phyloP scores from a whole-genome alignment of 2,329 filamentous ascomycete species.

The Aspergillus puulaauensis region DNA sequence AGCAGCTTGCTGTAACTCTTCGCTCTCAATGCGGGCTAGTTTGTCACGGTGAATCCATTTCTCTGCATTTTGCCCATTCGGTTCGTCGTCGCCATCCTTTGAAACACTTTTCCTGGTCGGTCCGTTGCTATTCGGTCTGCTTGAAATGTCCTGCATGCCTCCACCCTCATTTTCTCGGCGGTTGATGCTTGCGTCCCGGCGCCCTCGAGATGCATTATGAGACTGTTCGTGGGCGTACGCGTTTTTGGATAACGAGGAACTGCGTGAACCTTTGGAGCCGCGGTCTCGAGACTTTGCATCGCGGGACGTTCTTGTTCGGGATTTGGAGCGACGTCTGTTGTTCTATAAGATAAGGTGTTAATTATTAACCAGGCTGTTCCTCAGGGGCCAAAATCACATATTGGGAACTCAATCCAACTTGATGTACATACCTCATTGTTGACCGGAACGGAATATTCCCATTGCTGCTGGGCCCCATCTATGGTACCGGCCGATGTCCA shows the following conservation, averaged over 20 bases:
- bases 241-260: slow-evolving; percentile 37
- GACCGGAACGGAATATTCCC: slow-evolving; percentile 40
- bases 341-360: slow-evolving; percentile 20
- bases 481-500: slow-evolving; percentile 36
- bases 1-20: slow-evolving; percentile 50
- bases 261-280: slow-evolving; percentile 38
- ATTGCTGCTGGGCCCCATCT: slow-evolving; percentile 32
- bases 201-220: slow-evolving; percentile 32
- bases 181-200: slow-evolving; percentile 33
- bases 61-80: slow-evolving; percentile 31
- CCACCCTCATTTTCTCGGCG: slow-evolving; percentile 41
- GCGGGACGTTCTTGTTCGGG: slow-evolving; percentile 37
- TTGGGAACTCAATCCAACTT: neutral
- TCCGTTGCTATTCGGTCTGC: slow-evolving; percentile 20
- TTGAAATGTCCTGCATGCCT: slow-evolving; percentile 31
- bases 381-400: neutral
- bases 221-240: slow-evolving; percentile 29
- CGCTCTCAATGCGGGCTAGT: slow-evolving; percentile 50
- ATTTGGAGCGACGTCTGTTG: slow-evolving; percentile 27
- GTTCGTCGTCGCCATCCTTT: slow-evolving; percentile 19
- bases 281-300: slow-evolving; percentile 36
- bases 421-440: slow-evolving; percentile 35
- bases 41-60: slow-evolving; percentile 54
- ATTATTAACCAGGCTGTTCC: neutral
- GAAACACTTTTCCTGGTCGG: slow-evolving; percentile 17